These are phyloP conservation scores for Candida corydali DNA, from an alignment of 805 yeast species.

Conservation along the genomic window DNA sequence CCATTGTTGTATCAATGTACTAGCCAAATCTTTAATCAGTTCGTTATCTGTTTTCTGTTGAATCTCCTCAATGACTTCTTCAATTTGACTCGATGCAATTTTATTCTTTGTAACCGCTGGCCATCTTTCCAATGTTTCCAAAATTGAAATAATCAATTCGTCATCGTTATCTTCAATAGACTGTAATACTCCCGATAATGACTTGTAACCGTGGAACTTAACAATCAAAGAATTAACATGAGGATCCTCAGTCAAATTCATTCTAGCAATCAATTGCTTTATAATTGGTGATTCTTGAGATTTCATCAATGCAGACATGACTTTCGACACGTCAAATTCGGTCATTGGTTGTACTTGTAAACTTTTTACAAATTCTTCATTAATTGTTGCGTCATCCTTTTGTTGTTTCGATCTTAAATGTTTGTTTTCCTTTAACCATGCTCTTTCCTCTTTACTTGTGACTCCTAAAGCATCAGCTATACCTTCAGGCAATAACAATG, in stretches of 20 bases:
- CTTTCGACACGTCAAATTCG: constrained; percentile 64
- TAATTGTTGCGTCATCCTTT: constrained; percentile 53
- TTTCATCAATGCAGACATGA: constrained; percentile 79
- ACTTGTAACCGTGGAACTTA: constrained; percentile 82
- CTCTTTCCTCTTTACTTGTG: constrained; percentile 59
- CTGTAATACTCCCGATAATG: constrained; percentile 60
- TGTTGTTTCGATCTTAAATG: constrained; percentile 46
- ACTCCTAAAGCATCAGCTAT: constrained; percentile 86
- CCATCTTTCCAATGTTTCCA: constrained; percentile 54
- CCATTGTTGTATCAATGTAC: constrained; percentile 62
- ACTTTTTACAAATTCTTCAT: constrained; percentile 59
- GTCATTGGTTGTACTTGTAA: constrained; percentile 50
- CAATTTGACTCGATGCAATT: constrained; percentile 70
- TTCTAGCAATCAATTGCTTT: constrained; percentile 63
- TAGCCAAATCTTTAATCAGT: constrained; percentile 33
- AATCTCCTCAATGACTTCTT: constrained; percentile 51
- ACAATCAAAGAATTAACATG: constrained; percentile 56
- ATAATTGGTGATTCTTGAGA: constrained; percentile 65
- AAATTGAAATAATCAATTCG: constrained; percentile 44
- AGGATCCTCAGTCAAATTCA: constrained; percentile 49
- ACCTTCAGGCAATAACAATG: constrained; percentile 75
- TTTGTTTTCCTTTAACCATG: constrained; percentile 61
- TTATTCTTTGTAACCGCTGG: constrained; percentile 68
- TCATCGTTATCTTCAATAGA: constrained; percentile 14
- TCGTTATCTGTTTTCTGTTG: constrained; percentile 17